Evolutionary conservation across 306 rosid species (phyloP).

Genomic region (Cyamopsis tetragonoloba): DNA sequence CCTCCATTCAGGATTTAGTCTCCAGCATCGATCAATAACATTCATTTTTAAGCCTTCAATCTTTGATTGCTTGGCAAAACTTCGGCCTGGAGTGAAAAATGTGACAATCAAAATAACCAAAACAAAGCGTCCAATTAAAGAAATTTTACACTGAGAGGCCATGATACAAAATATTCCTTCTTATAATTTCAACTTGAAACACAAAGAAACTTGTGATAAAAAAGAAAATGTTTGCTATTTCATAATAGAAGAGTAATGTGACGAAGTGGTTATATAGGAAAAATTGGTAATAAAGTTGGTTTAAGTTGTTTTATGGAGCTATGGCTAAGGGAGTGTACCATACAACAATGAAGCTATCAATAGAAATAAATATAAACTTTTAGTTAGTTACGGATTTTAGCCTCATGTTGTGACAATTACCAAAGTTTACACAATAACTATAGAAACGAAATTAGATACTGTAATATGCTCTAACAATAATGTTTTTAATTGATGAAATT

Average conservation of each 20-base stretch:
- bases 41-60: no score
- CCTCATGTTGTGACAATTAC: background rate
- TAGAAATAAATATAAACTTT: background rate
- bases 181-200: no score
- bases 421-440: background rate
- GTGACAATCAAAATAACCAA: background rate
- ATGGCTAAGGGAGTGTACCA: background rate
- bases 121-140: background rate
- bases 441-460: background rate
- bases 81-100: background rate
- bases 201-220: no score
- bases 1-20: no score
- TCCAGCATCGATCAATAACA: no score
- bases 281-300: background rate
- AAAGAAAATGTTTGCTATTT: background rate
- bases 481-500: background rate
- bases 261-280: conserved; percentile 2
- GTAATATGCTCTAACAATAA: background rate
- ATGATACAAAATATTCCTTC: background rate
- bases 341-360: background rate
- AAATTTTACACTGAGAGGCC: background rate
- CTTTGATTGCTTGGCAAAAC: background rate
- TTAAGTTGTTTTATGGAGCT: conserved; percentile 18
- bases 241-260: background rate
- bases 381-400: background rate